phyloP scores from a whole-genome alignment of 83 land plant species.

The Isoetes engelmannii region DNA sequence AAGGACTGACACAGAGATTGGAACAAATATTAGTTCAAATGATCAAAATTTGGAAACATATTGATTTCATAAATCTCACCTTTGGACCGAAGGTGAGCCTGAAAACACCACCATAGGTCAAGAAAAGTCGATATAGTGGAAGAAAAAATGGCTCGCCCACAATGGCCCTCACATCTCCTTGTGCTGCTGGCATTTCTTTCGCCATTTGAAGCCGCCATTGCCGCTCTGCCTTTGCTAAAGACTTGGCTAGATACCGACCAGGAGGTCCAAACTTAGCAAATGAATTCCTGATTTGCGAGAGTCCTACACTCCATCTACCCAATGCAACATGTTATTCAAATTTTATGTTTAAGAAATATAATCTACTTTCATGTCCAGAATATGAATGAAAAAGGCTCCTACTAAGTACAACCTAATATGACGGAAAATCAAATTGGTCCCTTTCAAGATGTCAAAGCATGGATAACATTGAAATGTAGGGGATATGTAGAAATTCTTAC shows the following conservation, averaged over 20 bases:
- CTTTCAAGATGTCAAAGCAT: conserved; percentile 13
- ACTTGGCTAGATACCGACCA: conserved; percentile 23
- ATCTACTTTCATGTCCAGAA: neutral
- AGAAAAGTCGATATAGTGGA: conserved; percentile 70
- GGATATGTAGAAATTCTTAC: conserved; percentile 15
- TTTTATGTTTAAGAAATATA: neutral
- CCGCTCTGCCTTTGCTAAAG: conserved; percentile 13
- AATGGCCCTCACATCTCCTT: conserved; percentile 58
- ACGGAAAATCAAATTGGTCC: neutral
- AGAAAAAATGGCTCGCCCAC: conserved; percentile 79
- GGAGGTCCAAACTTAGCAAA: conserved; percentile 15
- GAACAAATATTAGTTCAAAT: neutral
- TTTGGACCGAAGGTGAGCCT: conserved; percentile 89
- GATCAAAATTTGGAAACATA: neutral
- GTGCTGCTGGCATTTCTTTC: conserved; percentile 65
- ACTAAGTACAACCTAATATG: neutral
- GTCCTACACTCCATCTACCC: neutral
- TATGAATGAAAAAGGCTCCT: too few relatives aligned
- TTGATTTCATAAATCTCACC: conserved; percentile 35
- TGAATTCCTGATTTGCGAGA: conserved; percentile 23
- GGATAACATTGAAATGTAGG: neutral
- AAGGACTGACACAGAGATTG: conserved; percentile 52
- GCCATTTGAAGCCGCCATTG: conserved; percentile 18
- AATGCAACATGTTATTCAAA: neutral
- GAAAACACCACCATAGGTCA: conserved; percentile 84